Conservation (phyloP, 805 yeast species). For the Candida morakotiae region DNA sequence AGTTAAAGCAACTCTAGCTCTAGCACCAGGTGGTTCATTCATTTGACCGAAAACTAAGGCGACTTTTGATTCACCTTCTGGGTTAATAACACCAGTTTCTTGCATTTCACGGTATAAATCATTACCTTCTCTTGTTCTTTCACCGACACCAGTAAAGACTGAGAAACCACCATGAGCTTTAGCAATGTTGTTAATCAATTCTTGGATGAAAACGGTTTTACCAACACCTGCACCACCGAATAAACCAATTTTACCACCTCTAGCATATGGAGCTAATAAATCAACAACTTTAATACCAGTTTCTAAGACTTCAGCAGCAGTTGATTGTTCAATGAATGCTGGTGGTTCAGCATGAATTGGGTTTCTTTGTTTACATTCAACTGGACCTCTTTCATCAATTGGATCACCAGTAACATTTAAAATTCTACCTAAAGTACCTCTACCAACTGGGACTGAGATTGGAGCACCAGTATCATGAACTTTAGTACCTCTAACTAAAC, state of each 20-base stretch:
- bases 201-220: conserved; percentile 99
- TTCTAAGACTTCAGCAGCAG: conserved; percentile 96
- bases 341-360: conserved; percentile 99
- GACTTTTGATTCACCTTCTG: conserved; percentile 99
- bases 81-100: conserved; percentile 99
- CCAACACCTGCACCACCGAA: conserved; percentile 99
- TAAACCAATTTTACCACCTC: conserved; percentile 99
- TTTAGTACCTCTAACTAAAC: conserved; percentile 94
- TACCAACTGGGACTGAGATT: conserved; percentile 98
- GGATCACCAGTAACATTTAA: conserved; percentile 99
- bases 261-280: conserved; percentile 98
- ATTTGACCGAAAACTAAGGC: conserved; percentile 99
- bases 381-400: conserved; percentile 99
- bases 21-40: conserved; percentile 99
- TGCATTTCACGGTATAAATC: conserved; percentile 99
- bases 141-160: conserved; percentile 99
- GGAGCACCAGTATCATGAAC: conserved; percentile 97
- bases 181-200: conserved; percentile 98
- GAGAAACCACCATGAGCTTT: conserved; percentile 99
- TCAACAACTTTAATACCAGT: conserved; percentile 99
- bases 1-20: conserved; percentile 99
- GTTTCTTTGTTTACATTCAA: conserved; percentile 85
- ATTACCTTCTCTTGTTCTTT: conserved; percentile 99
- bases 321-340: conserved; percentile 91
- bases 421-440: conserved; percentile 98